phyloP scores from a whole-genome alignment of 2,329 filamentous ascomycete genomes.

The Macroventuria anomochaeta region DNA sequence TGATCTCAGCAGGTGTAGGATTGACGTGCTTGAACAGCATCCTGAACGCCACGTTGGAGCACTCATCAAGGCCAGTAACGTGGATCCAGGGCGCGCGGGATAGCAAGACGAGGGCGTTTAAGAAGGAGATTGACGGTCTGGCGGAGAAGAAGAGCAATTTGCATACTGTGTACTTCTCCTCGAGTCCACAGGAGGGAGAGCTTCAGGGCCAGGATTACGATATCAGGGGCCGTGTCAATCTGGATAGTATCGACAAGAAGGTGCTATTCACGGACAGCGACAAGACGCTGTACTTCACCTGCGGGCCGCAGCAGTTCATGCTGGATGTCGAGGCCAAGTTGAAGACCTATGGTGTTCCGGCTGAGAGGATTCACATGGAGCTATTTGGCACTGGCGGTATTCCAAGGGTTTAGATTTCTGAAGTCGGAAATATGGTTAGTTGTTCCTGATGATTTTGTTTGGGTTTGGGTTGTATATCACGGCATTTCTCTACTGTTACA shows the following conservation, averaged over 20 bases:
- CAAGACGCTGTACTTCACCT: slow-evolving; percentile 71
- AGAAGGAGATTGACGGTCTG: slow-evolving; percentile 55
- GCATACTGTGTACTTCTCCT: slow-evolving; percentile 64
- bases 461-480: neutral
- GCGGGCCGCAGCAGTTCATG: slow-evolving; percentile 77
- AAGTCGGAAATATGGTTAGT: neutral
- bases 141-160: slow-evolving; percentile 57
- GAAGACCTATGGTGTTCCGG: slow-evolving; percentile 61
- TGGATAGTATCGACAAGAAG: slow-evolving; percentile 62
- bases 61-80: slow-evolving; percentile 57
- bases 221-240: slow-evolving; percentile 63
- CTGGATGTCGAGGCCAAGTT: slow-evolving; percentile 62
- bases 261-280: slow-evolving; percentile 64
- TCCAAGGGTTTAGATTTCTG: slow-evolving; percentile 31
- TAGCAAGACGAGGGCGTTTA: slow-evolving; percentile 62
- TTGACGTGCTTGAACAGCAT: slow-evolving; percentile 72
- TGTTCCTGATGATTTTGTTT: slow-evolving; percentile 4
- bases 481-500: neutral
- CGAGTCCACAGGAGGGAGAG: slow-evolving; percentile 54
- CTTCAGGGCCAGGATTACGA: slow-evolving; percentile 64
- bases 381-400: slow-evolving; percentile 60
- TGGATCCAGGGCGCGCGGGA: slow-evolving; percentile 69
- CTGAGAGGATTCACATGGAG: slow-evolving; percentile 69
- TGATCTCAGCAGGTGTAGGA: slow-evolving; percentile 73
- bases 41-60: slow-evolving; percentile 57